Evolutionary conservation across 2,329 filamentous ascomycete species (phyloP), one percentile per base, ranked within the genome.

Genomic region (Colletotrichum musae): DNA sequence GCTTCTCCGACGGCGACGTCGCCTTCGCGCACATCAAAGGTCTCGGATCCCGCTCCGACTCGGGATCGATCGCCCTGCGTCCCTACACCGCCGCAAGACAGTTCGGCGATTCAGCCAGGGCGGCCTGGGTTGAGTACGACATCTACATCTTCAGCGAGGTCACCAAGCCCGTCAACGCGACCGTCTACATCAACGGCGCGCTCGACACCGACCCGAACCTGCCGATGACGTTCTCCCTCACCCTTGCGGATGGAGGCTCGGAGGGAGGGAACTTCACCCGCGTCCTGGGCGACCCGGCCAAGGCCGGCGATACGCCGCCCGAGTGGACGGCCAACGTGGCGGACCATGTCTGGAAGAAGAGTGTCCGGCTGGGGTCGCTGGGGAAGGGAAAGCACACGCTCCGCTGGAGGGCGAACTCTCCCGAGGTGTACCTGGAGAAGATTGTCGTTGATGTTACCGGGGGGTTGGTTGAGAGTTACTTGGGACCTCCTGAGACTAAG

Each of bases 131-230:
- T 2, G 73, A 75, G 26, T 79, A 78, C 64, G 65, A 74, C n/a
- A 72, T 79, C 47, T 78, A 74, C 64, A 61, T 78, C 21, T 74
- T 75, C 66, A 32, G 71, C n/a, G 43, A 68, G 6, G 54, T 62
- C 2, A 21, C 57, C 0, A 58, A 41, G 6, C 4, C 21, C 13
- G 65, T 79, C 5, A 70, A 72, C 3, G 76, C 74, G 0, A 73
- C 73, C 0, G 68, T 77, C 6, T 78, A 76, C 62, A 73, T 79
- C 67, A 78, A 74, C 52, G 73, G 71, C 7, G 74, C 81, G 0
- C 78, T 87, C 6, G 87, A 88, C 72, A 82, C 84, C 16, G 81
- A 86, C 68, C 85, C 86, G 1, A 77, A 79, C 41, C 77, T 80
- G 0, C 83, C 80, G 1, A 82, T 88, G 72, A 79, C 77, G 5